These are phyloP conservation scores for Aspergillus flavus DNA, from an alignment of 2,329 filamentous ascomycete species.

Conservation along the genomic window DNA sequence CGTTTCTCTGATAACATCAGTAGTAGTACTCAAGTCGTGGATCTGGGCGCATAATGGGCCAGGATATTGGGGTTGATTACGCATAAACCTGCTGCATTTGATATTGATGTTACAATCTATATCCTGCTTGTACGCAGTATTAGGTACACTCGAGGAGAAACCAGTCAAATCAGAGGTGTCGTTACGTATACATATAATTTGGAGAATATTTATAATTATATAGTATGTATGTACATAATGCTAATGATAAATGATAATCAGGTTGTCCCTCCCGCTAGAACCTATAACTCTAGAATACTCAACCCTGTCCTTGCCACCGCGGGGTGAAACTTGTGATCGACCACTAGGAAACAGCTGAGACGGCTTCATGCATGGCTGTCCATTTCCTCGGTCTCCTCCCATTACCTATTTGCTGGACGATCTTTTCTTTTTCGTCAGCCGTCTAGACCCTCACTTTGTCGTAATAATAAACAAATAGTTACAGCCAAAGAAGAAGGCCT, in stretches of 20 bases:
- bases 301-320: slow-evolving; percentile 2
- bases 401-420: not conserved
- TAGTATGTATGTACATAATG: not conserved
- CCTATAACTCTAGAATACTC: not conserved
- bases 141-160: not conserved
- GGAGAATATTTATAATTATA: not conserved
- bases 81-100: not conserved
- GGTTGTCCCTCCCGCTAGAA: not conserved
- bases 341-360: slow-evolving; percentile 23
- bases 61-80: not conserved
- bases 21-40: not conserved
- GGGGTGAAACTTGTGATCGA: slow-evolving; percentile 23
- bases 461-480: not conserved
- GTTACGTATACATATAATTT: not conserved
- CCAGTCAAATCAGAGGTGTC: not conserved
- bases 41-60: not conserved
- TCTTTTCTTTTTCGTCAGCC: slow-evolving; percentile 1
- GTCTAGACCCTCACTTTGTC: not conserved
- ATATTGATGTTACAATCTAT: not conserved
- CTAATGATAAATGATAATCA: not conserved
- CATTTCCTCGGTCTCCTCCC: slow-evolving; percentile 16
- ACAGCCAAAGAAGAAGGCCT: not conserved
- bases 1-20: not conserved
- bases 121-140: not conserved
- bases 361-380: slow-evolving; percentile 25